Conservation (phyloP, 164 flowering plant species). For the Stephania japonica region DNA sequence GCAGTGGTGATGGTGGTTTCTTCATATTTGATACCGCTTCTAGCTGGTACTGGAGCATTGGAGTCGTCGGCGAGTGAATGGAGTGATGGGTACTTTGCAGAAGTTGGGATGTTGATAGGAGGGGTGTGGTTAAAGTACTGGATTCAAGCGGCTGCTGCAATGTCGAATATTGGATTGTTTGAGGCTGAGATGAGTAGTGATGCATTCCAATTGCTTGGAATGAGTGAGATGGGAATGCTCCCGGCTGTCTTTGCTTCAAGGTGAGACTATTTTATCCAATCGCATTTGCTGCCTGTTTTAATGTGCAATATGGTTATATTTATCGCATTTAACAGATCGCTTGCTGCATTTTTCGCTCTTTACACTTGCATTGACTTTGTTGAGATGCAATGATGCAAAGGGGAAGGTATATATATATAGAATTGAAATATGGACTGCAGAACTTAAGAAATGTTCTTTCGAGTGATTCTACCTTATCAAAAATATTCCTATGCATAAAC, state of each 20-base stretch:
- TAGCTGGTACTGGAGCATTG: conserved; percentile 85
- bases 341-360: no score
- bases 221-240: conserved; percentile 94
- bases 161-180: conserved; percentile 88
- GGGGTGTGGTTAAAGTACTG: conserved; percentile 84
- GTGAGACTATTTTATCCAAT: not conserved
- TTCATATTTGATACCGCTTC: conserved; percentile 73
- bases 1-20: conserved; percentile 65
- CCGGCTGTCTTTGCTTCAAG: conserved; percentile 29
- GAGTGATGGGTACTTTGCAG: conserved; percentile 92
- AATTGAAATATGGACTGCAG: no score
- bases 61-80: conserved; percentile 43
- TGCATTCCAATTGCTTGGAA: conserved; percentile 84
- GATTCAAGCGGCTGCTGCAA: conserved; percentile 88
- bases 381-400: no score
- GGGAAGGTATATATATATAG: no score
- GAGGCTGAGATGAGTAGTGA: conserved; percentile 94
- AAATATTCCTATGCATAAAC: no score
- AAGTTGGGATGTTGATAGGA: conserved; percentile 78
- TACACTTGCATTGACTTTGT: no score
- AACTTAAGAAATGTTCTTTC: no score
- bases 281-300: not conserved
- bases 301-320: not conserved
- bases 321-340: not conserved
- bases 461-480: no score